phyloP scores from a whole-genome alignment of 108 stramenopile species.

The Seminavis robusta region DNA sequence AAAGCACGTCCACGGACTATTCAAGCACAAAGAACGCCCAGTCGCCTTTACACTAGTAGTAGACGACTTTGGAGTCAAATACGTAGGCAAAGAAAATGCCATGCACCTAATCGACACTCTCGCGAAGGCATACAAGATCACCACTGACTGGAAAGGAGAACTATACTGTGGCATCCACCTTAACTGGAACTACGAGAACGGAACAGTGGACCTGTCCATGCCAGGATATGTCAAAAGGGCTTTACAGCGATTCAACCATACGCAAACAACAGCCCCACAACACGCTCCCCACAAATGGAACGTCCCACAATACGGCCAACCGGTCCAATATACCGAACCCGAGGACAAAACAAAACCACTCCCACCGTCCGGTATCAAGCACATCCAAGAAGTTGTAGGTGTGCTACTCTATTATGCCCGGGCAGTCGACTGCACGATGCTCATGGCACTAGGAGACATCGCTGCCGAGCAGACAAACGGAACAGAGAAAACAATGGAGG shows the following conservation, averaged over 20 bases:
- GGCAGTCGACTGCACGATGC: conserved; percentile 31
- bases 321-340: conserved; percentile 23
- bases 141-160: conserved; percentile 15
- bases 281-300: conserved; percentile 32
- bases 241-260: conserved; percentile 27
- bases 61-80: conserved; percentile 53
- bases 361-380: conserved; percentile 9
- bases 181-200: conserved; percentile 39
- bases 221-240: conserved; percentile 37
- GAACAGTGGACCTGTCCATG: conserved; percentile 36
- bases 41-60: conserved; percentile 41
- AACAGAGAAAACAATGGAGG: conserved; percentile 12
- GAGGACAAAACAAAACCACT: conserved; percentile 16
- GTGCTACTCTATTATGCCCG: conserved; percentile 35
- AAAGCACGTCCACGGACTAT: conserved; percentile 29
- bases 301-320: conserved; percentile 31
- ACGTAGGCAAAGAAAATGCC: conserved; percentile 19
- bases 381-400: conserved; percentile 37
- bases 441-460: conserved; percentile 17
- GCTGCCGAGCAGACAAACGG: conserved; percentile 25
- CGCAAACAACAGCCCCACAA: conserved; percentile 21
- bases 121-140: conserved; percentile 14
- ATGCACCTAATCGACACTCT: conserved; percentile 36
- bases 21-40: conserved; percentile 22
- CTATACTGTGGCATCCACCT: conserved; percentile 32